These are phyloP conservation scores for Myxozyma sirexii DNA, from an alignment of 805 yeast genomes.

Conservation along the genomic window DNA sequence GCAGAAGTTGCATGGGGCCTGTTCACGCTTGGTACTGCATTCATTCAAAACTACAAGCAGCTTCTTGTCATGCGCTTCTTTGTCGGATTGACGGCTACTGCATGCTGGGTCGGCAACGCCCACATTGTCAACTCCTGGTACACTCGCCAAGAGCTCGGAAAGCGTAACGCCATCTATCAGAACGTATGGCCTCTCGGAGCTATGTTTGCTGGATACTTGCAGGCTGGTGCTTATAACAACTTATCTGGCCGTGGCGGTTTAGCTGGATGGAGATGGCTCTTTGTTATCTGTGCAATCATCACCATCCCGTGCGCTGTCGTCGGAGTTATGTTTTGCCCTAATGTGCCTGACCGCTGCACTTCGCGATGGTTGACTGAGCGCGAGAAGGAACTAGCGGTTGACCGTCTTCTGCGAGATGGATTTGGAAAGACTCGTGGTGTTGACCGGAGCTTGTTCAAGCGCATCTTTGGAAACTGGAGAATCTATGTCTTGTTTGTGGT, in stretches of 20 bases:
- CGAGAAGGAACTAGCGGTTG: slow-evolving; percentile 57
- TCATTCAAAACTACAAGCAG: slow-evolving; percentile 41
- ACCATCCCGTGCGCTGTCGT: slow-evolving; percentile 60
- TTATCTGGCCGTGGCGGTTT: slow-evolving; percentile 57
- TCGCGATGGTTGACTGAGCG: slow-evolving; percentile 58
- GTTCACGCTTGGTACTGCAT: slow-evolving; percentile 36
- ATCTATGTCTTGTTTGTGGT: slow-evolving; percentile 22
- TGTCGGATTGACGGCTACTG: slow-evolving; percentile 50
- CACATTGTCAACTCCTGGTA: slow-evolving; percentile 54
- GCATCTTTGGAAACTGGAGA: slow-evolving; percentile 27
- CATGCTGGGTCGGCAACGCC: slow-evolving; percentile 49
- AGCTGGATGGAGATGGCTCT: slow-evolving; percentile 74
- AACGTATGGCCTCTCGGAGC: slow-evolving; percentile 65
- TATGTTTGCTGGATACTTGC: slow-evolving; percentile 64
- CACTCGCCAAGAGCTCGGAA: slow-evolving; percentile 56
- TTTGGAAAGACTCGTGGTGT: slow-evolving; percentile 24
- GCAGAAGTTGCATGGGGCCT: slow-evolving; percentile 49
- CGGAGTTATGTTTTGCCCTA: slow-evolving; percentile 62
- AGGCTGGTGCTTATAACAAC: slow-evolving; percentile 55
- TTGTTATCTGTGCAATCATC: slow-evolving; percentile 64
- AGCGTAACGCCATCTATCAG: slow-evolving; percentile 63
- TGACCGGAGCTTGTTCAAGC: slow-evolving; percentile 17
- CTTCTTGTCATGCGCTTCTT: slow-evolving; percentile 46
- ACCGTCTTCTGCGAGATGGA: slow-evolving; percentile 42
- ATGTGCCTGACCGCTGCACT: slow-evolving; percentile 62